Conservation (phyloP, 352 stramenopile genomes). For the Globisporangium middletonii region DNA sequence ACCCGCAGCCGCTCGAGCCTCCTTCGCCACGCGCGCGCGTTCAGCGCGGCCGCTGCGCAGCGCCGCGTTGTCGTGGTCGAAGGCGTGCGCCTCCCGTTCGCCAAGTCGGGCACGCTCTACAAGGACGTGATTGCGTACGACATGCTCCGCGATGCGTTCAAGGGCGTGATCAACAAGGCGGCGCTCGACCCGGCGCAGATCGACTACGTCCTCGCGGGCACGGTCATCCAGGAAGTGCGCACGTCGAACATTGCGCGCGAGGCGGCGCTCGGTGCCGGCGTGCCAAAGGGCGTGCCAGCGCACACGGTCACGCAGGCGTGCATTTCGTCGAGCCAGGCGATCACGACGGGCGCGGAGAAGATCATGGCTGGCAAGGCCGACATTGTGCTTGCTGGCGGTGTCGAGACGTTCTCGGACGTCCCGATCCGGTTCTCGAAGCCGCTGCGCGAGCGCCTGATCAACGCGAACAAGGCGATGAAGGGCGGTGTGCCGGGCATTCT, state of each 20-base stretch:
- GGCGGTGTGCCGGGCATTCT: slow-evolving; percentile 87
- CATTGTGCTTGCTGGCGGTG: slow-evolving; percentile 94
- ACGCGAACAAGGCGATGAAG: slow-evolving; percentile 93
- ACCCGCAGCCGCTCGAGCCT: slow-evolving; percentile 16
- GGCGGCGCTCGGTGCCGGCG: slow-evolving; percentile 93
- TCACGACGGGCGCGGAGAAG: slow-evolving; percentile 92
- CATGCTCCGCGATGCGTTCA: slow-evolving; percentile 94
- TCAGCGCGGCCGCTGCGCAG: slow-evolving; percentile 27
- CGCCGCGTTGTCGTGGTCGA: slow-evolving; percentile 92
- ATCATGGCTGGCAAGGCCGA: slow-evolving; percentile 94
- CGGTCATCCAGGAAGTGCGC: slow-evolving; percentile 95
- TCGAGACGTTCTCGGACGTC: slow-evolving; percentile 97
- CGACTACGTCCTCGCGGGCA: slow-evolving; percentile 96
- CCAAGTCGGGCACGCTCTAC: slow-evolving; percentile 94
- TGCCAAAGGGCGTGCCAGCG: slow-evolving; percentile 91
- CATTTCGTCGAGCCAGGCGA: slow-evolving; percentile 96
- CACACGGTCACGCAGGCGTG: slow-evolving; percentile 96
- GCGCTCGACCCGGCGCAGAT: slow-evolving; percentile 93
- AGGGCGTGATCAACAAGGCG: slow-evolving; percentile 94
- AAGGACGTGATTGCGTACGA: slow-evolving; percentile 97
- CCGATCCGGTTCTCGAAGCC: slow-evolving; percentile 95
- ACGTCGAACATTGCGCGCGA: slow-evolving; percentile 98
- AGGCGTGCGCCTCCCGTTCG: slow-evolving; percentile 94
- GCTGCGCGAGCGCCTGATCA: slow-evolving; percentile 75
- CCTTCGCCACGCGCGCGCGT: slow-evolving; percentile 31